phyloP scores from a whole-genome alignment of 1,139 yeast species.

The Taiozyma onychis region DNA sequence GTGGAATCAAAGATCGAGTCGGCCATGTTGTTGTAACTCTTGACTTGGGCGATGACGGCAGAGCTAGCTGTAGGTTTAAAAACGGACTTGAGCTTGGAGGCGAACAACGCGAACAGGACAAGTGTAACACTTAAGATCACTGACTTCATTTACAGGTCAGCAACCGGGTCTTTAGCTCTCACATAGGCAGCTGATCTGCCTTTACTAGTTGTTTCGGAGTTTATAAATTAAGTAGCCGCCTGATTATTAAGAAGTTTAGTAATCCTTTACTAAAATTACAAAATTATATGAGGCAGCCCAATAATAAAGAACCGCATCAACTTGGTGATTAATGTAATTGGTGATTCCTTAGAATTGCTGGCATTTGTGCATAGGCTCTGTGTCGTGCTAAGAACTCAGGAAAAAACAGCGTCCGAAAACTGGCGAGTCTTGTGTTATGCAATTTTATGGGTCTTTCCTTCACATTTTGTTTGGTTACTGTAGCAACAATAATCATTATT shows the following conservation, averaged over 20 bases:
- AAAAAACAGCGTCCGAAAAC: too few species aligned
- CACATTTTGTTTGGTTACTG: not conserved
- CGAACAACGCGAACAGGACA: slow-evolving; percentile 15
- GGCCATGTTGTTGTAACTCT: not conserved
- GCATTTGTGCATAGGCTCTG: too few species aligned
- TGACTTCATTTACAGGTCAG: not conserved
- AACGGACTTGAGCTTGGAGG: slow-evolving; percentile 5
- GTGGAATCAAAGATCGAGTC: slow-evolving; percentile 8
- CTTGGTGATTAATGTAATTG: not conserved
- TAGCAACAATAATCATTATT: not conserved
- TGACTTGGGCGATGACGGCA: not conserved
- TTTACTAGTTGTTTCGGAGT: not conserved
- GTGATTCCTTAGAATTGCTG: not conserved
- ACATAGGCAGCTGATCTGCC: not conserved
- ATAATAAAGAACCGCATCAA: too few species aligned
- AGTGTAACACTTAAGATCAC: slow-evolving; percentile 3
- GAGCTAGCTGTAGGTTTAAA: slow-evolving; percentile 3
- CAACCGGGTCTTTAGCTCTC: not conserved
- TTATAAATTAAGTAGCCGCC: too few species aligned
- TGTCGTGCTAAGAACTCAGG: too few species aligned
- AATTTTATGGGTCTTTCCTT: too few species aligned
- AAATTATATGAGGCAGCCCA: too few species aligned
- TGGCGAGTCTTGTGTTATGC: too few species aligned
- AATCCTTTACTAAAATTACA: not conserved
- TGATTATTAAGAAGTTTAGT: not conserved